A percentile compares a stretch with the other conserved stretches of the same genome.
Conservation (phyloP, 2,329 filamentous ascomycete species). For the Mariannaea sp. region DNA sequence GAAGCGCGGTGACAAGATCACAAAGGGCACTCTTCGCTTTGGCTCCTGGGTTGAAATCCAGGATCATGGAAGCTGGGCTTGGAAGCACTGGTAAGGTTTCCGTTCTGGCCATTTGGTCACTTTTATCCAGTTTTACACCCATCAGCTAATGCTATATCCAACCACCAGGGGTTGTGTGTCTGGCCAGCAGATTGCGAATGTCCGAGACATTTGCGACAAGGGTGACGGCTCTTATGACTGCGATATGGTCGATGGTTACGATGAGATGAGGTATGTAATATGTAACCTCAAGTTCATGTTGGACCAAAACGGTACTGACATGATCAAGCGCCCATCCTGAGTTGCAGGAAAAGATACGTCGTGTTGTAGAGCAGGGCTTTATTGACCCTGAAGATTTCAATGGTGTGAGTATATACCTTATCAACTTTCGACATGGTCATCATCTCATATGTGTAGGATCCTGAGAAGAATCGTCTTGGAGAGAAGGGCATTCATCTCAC, state of each 20-base stretch:
- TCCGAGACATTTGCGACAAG: slow-evolving; percentile 60
- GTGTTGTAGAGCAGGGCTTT: slow-evolving; percentile 75
- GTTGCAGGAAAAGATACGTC: slow-evolving; percentile 72
- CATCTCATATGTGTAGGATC: slow-evolving; percentile 59
- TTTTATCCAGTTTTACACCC: not conserved
- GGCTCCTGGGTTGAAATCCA: slow-evolving; percentile 71
- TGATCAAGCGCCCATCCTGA: slow-evolving; percentile 56
- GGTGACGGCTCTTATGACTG: slow-evolving; percentile 59
- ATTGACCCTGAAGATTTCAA: slow-evolving; percentile 88
- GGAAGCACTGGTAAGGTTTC: slow-evolving; percentile 79
- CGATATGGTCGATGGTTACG: slow-evolving; percentile 77
- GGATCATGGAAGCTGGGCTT: slow-evolving; percentile 69
- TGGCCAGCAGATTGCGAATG: slow-evolving; percentile 70
- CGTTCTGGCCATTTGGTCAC: not conserved
- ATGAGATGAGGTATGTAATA: slow-evolving; percentile 65
- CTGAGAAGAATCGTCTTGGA: slow-evolving; percentile 73
- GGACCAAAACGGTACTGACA: slow-evolving; percentile 18
- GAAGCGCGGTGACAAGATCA: slow-evolving; percentile 69
- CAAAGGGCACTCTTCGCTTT: slow-evolving; percentile 78
- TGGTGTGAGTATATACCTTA: slow-evolving; percentile 63
- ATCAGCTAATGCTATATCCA: slow-evolving; percentile 1
- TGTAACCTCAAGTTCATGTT: no score
- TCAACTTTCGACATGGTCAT: slow-evolving; percentile 3
- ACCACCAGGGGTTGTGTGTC: slow-evolving; percentile 83
- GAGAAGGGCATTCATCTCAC: slow-evolving; percentile 64